Evolutionary conservation across 495 filamentous ascomycete species (phyloP).

Genomic region (Oidiodendron maius): DNA sequence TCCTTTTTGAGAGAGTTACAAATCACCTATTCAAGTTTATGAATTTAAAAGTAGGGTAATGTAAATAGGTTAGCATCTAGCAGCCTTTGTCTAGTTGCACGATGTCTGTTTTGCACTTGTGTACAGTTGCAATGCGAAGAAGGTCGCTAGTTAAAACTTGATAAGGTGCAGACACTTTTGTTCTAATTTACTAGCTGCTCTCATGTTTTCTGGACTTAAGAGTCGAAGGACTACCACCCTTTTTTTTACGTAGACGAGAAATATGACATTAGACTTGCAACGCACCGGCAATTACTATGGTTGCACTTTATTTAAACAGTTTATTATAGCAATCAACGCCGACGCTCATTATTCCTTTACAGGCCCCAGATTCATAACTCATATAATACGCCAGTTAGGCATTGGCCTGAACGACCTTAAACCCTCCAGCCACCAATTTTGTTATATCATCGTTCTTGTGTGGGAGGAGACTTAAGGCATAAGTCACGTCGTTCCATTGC

Average conservation of each 20-base stretch:
- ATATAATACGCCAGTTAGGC: constrained; percentile 36
- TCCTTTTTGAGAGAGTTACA: too few species aligned
- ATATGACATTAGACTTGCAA: too few species aligned
- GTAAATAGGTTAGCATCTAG: neutral
- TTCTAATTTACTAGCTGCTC: neutral
- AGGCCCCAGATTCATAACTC: neutral
- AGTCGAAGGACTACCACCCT: too few species aligned
- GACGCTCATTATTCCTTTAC: neutral
- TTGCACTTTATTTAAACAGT: too few species aligned
- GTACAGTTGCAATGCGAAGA: neutral
- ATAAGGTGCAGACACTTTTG: constrained; percentile 1
- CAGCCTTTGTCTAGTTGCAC: constrained; percentile 13
- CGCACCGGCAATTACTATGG: too few species aligned
- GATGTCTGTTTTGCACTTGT: constrained; percentile 12
- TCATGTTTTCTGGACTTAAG: too few species aligned
- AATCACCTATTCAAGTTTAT: too few species aligned
- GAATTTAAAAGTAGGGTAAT: neutral
- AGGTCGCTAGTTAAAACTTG: constrained; percentile 11
- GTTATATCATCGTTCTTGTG: constrained; percentile 98
- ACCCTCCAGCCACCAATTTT: constrained; percentile 76
- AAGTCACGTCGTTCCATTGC: constrained; percentile 97
- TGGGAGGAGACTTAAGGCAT: constrained; percentile 77
- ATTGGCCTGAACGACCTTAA: constrained; percentile 68
- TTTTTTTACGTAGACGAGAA: too few species aligned
- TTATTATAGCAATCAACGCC: too few species aligned